These are phyloP conservation scores for Russula emetica DNA, from an alignment of 768 basidiomycete genomes.

Conservation along the genomic window DNA sequence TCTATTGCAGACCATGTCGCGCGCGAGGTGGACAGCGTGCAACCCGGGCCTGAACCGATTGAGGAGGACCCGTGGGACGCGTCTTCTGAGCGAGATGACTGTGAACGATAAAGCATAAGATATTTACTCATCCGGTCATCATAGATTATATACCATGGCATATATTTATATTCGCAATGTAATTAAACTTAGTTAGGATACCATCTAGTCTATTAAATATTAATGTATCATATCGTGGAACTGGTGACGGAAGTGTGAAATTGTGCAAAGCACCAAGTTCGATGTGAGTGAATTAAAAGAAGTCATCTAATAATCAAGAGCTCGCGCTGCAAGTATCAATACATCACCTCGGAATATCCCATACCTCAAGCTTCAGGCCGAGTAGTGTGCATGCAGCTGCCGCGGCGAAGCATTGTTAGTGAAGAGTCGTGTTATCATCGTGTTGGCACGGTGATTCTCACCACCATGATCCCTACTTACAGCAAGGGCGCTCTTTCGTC, in stretches of 20 bases:
- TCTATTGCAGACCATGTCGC: constrained; percentile 77
- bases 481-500: too few relatives aligned
- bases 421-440: too few relatives aligned
- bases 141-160: constrained; percentile 4
- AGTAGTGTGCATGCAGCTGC: too few relatives aligned
- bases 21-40: constrained; percentile 63
- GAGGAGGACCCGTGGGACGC: constrained; percentile 29
- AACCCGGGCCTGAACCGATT: constrained; percentile 13
- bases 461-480: too few relatives aligned
- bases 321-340: too few relatives aligned
- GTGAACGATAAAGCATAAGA: neutral
- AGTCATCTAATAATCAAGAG: too few relatives aligned
- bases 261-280: neutral
- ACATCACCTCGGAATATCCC: too few relatives aligned
- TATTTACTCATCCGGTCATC: neutral
- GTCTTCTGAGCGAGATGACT: constrained; percentile 23
- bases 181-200: constrained; percentile 1
- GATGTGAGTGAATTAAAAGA: neutral
- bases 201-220: constrained; percentile 5
- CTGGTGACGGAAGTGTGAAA: neutral
- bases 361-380: too few relatives aligned
- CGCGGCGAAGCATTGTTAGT: too few relatives aligned
- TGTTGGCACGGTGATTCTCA: too few relatives aligned
- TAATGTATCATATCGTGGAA: neutral
- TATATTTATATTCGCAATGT: constrained; percentile 7